These are phyloP conservation scores for Nectriaceae sp. DNA, from an alignment of 2,329 filamentous ascomycete genomes.

Conservation along the genomic window DNA sequence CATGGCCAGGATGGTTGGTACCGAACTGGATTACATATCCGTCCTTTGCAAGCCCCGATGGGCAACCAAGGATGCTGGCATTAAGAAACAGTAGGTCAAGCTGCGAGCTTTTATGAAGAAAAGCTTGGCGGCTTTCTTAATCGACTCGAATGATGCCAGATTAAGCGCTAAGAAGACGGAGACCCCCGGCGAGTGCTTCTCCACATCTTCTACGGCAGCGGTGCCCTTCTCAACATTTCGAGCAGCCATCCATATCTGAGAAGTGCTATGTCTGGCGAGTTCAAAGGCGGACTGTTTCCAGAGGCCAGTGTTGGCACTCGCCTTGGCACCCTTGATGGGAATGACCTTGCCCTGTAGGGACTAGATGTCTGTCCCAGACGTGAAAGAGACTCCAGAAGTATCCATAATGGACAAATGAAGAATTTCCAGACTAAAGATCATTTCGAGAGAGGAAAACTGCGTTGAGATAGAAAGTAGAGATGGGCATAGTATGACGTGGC, in stretches of 20 bases:
- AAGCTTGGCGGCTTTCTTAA: constrained; percentile 41
- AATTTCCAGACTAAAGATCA: too few species aligned
- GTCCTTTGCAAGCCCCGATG: constrained; percentile 40
- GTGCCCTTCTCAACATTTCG: constrained; percentile 39
- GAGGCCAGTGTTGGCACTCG: constrained; percentile 78
- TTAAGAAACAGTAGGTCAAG: constrained; percentile 50
- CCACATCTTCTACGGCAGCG: constrained; percentile 40
- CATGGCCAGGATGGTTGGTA: constrained; percentile 52
- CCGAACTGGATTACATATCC: constrained; percentile 53
- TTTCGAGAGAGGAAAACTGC: too few species aligned
- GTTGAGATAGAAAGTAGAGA: too few species aligned
- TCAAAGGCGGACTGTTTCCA: constrained; percentile 53
- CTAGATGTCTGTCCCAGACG: constrained; percentile 38
- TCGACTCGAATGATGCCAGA: constrained; percentile 44
- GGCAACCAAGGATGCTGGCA: constrained; percentile 45
- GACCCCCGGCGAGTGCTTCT: constrained; percentile 19
- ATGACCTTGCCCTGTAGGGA: constrained; percentile 78
- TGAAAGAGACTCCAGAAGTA: constrained; percentile 7
- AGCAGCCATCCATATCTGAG: constrained; percentile 27
- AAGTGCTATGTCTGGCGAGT: constrained; percentile 18
- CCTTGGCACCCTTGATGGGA: constrained; percentile 81
- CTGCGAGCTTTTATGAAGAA: constrained; percentile 35
- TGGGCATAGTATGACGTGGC: too few species aligned
- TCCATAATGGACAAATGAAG: background rate
- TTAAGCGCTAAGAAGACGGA: constrained; percentile 43